Conservation (phyloP, 75 land plant species). For the Sequoiadendron giganteum region DNA sequence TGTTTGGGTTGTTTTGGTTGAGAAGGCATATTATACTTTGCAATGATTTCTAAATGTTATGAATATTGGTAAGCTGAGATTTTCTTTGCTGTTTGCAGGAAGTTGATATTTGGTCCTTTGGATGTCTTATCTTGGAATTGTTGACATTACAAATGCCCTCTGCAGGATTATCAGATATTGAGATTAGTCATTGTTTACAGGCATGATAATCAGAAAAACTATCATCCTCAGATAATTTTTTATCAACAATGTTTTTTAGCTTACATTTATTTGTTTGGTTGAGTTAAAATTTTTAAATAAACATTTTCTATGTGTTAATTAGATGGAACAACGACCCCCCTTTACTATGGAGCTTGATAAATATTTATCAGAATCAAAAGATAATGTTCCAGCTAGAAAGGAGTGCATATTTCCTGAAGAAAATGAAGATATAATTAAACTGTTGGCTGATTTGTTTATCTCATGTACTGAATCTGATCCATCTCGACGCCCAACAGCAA, state of each 20-base stretch:
- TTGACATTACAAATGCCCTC: too few relatives aligned
- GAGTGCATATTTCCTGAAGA: conserved; percentile 17
- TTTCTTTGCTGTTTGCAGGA: conserved; percentile 48
- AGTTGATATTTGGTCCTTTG: conserved; percentile 97
- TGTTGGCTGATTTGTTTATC: conserved; percentile 55
- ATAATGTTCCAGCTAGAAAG: conserved; percentile 1
- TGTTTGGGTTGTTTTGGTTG: not conserved
- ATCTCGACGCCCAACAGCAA: conserved; percentile 65
- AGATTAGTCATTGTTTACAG: conserved; percentile 55
- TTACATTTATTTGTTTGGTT: not conserved
- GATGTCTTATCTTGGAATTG: conserved; percentile 54
- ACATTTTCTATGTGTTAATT: not conserved
- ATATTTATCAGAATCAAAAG: conserved; percentile 10
- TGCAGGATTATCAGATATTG: too few relatives aligned
- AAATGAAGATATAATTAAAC: conserved; percentile 30
- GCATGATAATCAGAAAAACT: conserved; percentile 15
- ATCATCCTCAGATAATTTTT: too few relatives aligned
- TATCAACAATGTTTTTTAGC: not conserved
- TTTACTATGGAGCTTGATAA: conserved; percentile 50
- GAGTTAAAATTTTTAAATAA: not conserved
- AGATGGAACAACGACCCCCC: conserved; percentile 62
- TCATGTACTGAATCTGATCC: conserved; percentile 68
- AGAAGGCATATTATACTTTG: not conserved
- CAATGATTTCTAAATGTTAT: too few relatives aligned
- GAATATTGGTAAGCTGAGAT: not conserved